A percentile compares a stretch with the other conserved stretches of the same genome.
Conservation (phyloP, 371 early-diverging fungal species). For the Parasitella parasitica region DNA sequence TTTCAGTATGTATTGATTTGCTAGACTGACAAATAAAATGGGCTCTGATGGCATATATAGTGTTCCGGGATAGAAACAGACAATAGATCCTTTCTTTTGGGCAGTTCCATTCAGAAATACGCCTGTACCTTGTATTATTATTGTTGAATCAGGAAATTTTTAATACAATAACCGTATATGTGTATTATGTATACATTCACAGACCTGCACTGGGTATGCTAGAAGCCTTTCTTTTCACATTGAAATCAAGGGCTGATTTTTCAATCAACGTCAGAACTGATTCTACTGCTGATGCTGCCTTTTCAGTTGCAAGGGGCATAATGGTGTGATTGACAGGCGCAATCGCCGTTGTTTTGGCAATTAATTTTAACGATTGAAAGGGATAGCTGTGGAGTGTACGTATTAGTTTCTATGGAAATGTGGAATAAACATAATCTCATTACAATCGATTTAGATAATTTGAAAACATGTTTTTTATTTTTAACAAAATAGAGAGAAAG, state of each 20-base stretch:
- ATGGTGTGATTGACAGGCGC: not conserved
- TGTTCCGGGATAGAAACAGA: constrained; percentile 47
- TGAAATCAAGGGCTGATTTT: not conserved
- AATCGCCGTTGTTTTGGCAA: not conserved
- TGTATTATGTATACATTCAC: no score
- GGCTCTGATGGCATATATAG: constrained; percentile 56
- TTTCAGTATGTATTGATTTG: constrained; percentile 56
- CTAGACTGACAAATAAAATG: constrained; percentile 49
- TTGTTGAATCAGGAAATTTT: not conserved
- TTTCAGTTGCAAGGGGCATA: not conserved
- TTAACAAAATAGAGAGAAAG: constrained; percentile 2
- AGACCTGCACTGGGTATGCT: constrained; percentile 24
- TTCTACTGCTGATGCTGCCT: constrained; percentile 11
- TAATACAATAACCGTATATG: no score
- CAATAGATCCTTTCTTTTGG: constrained; percentile 20
- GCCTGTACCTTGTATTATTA: constrained; percentile 12
- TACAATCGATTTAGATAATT: constrained; percentile 24
- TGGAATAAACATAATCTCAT: no score
- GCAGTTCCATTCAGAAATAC: constrained; percentile 26
- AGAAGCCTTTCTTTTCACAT: constrained; percentile 7
- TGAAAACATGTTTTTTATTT: constrained; percentile 1
- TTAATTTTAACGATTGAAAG: constrained; percentile 8
- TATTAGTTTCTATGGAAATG: no score
- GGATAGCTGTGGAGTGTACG: no score
- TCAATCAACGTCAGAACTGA: not conserved